phyloP scores from a whole-genome alignment of 495 filamentous ascomycete species.

The Aspergillus heteromorphus region DNA sequence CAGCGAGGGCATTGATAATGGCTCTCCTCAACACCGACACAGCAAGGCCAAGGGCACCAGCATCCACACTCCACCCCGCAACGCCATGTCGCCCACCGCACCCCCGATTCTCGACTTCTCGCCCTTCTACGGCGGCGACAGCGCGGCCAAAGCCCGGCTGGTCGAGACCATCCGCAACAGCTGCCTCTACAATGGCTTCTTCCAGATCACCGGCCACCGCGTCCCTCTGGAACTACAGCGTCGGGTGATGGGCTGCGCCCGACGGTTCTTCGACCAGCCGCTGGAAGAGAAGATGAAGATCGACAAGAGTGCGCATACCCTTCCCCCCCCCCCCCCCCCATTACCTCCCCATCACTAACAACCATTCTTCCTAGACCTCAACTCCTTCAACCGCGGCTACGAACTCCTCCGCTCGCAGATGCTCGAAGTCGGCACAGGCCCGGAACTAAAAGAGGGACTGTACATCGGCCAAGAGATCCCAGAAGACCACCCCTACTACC shows the following conservation, averaged over 20 bases:
- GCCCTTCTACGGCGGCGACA: constrained; percentile 27
- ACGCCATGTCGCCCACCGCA: constrained; percentile 19
- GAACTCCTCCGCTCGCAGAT: constrained; percentile 45
- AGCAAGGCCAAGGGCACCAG: not conserved
- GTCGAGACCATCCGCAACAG: constrained; percentile 26
- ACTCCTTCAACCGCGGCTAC: constrained; percentile 44
- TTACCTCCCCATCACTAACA: constrained; percentile 1
- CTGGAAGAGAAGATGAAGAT: constrained; percentile 47
- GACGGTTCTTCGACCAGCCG: constrained; percentile 47
- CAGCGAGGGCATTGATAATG: not conserved
- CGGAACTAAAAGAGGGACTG: constrained; percentile 49
- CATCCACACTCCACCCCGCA: not conserved
- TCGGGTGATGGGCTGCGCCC: constrained; percentile 31
- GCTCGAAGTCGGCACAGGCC: constrained; percentile 39
- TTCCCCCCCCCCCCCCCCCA: not conserved
- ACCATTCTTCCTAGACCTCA: constrained; percentile 22
- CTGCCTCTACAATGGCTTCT: constrained; percentile 44
- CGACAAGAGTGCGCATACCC: constrained; percentile 32
- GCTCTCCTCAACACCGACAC: not conserved
- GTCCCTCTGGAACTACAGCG: constrained; percentile 29
- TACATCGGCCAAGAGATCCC: constrained; percentile 46
- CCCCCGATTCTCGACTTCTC: constrained; percentile 35
- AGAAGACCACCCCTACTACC: constrained; percentile 32
- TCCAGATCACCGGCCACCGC: constrained; percentile 45
- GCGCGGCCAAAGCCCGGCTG: constrained; percentile 25